Conservation (phyloP, 306 rosid genomes). For the Carpinus viminea region DNA sequence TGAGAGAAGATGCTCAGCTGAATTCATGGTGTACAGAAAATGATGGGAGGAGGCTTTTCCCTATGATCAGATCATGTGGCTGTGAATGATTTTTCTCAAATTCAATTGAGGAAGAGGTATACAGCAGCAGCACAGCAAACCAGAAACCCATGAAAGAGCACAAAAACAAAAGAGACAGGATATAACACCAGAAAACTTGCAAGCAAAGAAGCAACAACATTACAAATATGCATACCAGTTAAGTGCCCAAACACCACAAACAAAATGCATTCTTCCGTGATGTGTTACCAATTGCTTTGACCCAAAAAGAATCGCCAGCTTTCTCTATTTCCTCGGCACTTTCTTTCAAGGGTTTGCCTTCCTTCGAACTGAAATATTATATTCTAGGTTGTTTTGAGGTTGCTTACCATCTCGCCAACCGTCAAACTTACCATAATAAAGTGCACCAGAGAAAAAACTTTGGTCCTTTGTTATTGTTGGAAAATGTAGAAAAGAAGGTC, state of each 20-base stretch:
- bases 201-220: constrained; percentile 1
- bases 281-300: neutral
- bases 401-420: neutral
- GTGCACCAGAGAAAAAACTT: neutral
- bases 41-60: neutral
- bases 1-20: neutral
- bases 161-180: neutral
- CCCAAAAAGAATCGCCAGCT: neutral
- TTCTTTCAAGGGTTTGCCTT: neutral
- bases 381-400: neutral
- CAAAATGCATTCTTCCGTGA: neutral
- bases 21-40: neutral
- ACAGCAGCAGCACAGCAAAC: neutral
- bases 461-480: neutral
- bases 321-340: neutral
- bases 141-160: neutral
- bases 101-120: neutral
- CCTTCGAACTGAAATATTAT: neutral
- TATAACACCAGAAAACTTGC: neutral
- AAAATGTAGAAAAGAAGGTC: too few species aligned
- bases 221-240: neutral
- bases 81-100: neutral
- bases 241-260: neutral
- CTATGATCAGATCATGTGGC: neutral
- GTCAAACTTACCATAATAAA: neutral